Base-by-base conservation (phyloP, 2,329 filamentous ascomycete species). In the Chlorencoelia australis region DNA sequence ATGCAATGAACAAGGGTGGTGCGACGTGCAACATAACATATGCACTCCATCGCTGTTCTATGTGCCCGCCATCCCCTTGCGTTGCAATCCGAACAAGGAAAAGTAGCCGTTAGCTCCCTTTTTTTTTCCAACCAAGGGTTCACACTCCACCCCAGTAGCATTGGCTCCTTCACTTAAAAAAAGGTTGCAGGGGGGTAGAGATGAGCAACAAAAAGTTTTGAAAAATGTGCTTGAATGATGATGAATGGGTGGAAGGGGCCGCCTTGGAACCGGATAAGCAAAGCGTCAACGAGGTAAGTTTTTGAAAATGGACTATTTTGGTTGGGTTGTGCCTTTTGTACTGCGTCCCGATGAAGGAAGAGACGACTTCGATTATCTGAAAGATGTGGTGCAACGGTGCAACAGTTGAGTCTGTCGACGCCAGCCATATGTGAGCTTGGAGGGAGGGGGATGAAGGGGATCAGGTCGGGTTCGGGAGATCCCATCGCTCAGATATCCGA, bases 11-110 rank as follows among this genome's bases (percentile, higher is more conserved):
- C 33, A 28, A 18, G 33, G 33, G 11, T 18, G 18, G 11, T 34
- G 19, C 13, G 33, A 35, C 17, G 24, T 35, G 33, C 33, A 35
- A 35, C 33, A 35, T 18, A 35, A 19, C 21, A 18, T 15, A 25
- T 25, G 15, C 10, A 4, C 18, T 7, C 7, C 10, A 15, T 30
- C n/a, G 28, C 7, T 14, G n/a, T 18, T n/a, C n/a, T 3, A 18
- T 4, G 5, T 18, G 24, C 11, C 4, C 11, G 25, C 7, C 15
- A 15, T 19, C 30, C 22, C 19, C 5, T 20, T n/a, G 4, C 8
- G 18, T 9, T 20, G 16, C 9, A 31, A 20, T 9, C 9, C 9
- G 3, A 28, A 13, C 16, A n/a, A 29, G 13, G 16, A 29, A 15
- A 8, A 16, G 16, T 18, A 5, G n/a, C 14, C 5, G 8, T 2